These are phyloP conservation scores for Syncephalis fuscata DNA, from an alignment of 371 early-diverging fungal genomes.

Conservation along the genomic window DNA sequence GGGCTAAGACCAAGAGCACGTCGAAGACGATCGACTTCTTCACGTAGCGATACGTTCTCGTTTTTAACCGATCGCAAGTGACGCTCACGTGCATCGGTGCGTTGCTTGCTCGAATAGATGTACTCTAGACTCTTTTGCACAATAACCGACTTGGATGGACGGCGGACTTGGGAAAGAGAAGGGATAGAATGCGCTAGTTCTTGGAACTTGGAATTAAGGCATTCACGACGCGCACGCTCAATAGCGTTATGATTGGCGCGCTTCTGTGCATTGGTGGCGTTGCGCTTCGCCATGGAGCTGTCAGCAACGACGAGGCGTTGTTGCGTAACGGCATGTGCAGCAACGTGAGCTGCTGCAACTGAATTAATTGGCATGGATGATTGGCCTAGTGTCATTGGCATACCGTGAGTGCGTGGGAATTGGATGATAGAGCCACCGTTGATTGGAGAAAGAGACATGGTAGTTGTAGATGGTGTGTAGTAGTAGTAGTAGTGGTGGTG, in stretches of 20 bases:
- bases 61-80: constrained; percentile 2
- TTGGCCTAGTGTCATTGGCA: too few relatives aligned
- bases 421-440: too few relatives aligned
- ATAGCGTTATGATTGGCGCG: constrained; percentile 64
- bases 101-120: constrained; percentile 2
- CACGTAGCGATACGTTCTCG: constrained; percentile 15
- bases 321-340: too few relatives aligned
- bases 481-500: too few relatives aligned
- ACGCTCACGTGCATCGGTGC: not conserved
- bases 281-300: not conserved
- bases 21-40: constrained; percentile 21
- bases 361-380: too few relatives aligned
- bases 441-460: too few relatives aligned
- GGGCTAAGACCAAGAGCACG: constrained; percentile 19
- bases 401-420: too few relatives aligned
- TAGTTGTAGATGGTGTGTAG: too few relatives aligned
- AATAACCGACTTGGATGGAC: constrained; percentile 64
- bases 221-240: constrained; percentile 64
- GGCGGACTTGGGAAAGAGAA: constrained; percentile 46
- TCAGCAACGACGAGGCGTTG: not conserved
- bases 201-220: constrained; percentile 54
- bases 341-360: too few relatives aligned
- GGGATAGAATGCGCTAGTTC: constrained; percentile 61
- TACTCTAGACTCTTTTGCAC: constrained; percentile 54
- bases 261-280: constrained; percentile 24